Percentiles rank a stretch among this genome's conserved stretches.
Evolutionary conservation across 1,284 basidiomycete genomes (phyloP).

Genomic region (Moniliella sp.): DNA sequence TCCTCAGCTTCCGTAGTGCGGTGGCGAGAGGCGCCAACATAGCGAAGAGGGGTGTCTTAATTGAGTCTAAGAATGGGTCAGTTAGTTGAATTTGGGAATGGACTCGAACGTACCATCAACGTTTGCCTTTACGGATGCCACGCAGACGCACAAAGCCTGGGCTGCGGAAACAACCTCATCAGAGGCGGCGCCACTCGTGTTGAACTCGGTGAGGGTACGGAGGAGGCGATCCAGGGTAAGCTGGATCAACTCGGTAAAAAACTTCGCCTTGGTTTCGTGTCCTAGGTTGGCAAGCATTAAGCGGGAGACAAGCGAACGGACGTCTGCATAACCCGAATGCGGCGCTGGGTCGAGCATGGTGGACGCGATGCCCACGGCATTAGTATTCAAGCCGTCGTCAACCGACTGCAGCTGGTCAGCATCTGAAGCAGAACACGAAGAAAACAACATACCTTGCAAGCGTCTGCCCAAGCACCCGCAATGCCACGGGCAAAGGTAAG

Average conservation of each 20-base stretch:
- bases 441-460: conserved; percentile 9
- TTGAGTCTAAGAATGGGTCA: conserved; percentile 2
- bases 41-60: conserved; percentile 13
- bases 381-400: background rate
- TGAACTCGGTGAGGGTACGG: too few species aligned
- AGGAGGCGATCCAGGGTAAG: conserved; percentile 9
- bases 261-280: conserved; percentile 15
- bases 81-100: background rate
- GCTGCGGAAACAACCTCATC: too few species aligned
- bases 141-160: conserved; percentile 16
- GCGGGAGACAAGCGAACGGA: conserved; percentile 9
- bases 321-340: conserved; percentile 3
- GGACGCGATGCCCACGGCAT: conserved; percentile 2
- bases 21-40: conserved; percentile 7
- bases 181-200: too few species aligned
- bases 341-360: too few species aligned
- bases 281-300: conserved; percentile 20
- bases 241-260: conserved; percentile 13
- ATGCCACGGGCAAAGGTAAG: conserved; percentile 16
- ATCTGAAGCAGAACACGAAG: conserved; percentile 7
- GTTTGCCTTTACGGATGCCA: conserved; percentile 23
- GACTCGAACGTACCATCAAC: conserved; percentile 6
- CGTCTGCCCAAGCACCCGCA: conserved; percentile 26
- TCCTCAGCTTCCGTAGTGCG: background rate
- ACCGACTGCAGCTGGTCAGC: conserved; percentile 6